phyloP scores from a whole-genome alignment of 768 basidiomycete genomes.

The Naganishia antarctica region DNA sequence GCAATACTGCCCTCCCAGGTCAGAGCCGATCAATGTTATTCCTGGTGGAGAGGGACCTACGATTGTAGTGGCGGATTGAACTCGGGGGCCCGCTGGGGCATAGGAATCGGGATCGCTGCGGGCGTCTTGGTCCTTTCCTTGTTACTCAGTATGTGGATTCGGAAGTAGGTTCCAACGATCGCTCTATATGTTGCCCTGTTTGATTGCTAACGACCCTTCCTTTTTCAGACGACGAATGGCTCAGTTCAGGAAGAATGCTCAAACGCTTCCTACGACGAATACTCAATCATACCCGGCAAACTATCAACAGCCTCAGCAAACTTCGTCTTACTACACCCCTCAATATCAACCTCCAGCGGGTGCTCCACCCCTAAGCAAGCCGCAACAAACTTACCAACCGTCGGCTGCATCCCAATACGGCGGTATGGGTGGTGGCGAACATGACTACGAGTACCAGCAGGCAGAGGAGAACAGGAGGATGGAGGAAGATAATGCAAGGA shows the following conservation, averaged over 20 bases:
- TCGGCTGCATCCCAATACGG: slow-evolving; percentile 38
- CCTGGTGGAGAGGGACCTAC: slow-evolving; percentile 26
- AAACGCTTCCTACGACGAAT: slow-evolving; percentile 35
- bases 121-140: slow-evolving; percentile 34
- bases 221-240: slow-evolving; percentile 9
- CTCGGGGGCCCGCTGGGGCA: slow-evolving; percentile 43
- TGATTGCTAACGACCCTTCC: neutral
- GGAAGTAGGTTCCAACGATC: slow-evolving; percentile 48
- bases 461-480: slow-evolving; percentile 39
- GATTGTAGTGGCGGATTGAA: slow-evolving; percentile 35
- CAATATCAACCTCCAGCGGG: slow-evolving; percentile 14
- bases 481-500: too few species aligned
- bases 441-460: slow-evolving; percentile 46
- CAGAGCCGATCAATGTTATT: slow-evolving; percentile 16
- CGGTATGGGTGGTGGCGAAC: slow-evolving; percentile 33
- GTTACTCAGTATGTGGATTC: slow-evolving; percentile 33
- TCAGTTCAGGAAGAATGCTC: slow-evolving; percentile 29
- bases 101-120: slow-evolving; percentile 44
- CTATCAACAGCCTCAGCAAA: slow-evolving; percentile 35
- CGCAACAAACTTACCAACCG: slow-evolving; percentile 42
- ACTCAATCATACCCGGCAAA: slow-evolving; percentile 32
- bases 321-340: slow-evolving; percentile 4
- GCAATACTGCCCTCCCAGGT: slow-evolving; percentile 8
- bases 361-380: slow-evolving; percentile 20
- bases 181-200: too few species aligned